Evolutionary conservation across 306 rosid species (phyloP), one percentile per base, ranked within the genome.

Genomic region (Rosa persica): DNA sequence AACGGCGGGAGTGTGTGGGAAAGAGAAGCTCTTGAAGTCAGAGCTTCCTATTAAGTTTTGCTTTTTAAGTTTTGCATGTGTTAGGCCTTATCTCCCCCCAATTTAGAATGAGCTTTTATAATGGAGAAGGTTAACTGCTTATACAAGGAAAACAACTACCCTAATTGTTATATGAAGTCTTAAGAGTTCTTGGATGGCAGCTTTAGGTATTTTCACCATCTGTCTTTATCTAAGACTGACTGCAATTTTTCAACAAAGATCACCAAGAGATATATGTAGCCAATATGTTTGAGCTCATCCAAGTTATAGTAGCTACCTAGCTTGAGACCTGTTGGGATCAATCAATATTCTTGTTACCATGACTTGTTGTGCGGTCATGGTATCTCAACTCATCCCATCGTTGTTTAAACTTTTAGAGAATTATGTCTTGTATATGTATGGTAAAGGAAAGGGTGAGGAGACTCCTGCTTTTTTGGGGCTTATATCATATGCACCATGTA

Each of bases 331-430:
- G 13, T 57, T 54, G 52, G 77, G 48, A 54, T 55, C 12, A 17
- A 42, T 52, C n/a, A 38, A 13, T 73, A 55, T 27, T 25, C 66
- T 36, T 54, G 36, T 52, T 6, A 36, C 49, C 25, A 72, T 42
- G 8, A 4, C 47, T 22, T 39, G 9, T 54, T 52, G n/a, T 12
- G 49, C 39, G 16, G 51, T 55, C 76, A 55, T 39, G 52, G 4
- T 55, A 27, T 73, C 67, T 13, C 2, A 55, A 39, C 38, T 73
- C 77, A 8, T 57, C 39, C 16, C 46, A 39, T 51, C 12, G n/a
- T 73, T 73, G 65, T 25, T 72, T 73, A 23, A 73, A 55, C 51
- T 0, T 55, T 40, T 12, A 22, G 66, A 52, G 47, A 73, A 52
- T 5, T 19, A 22, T 20, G 20, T 8, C 34, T 52, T 25, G 2